phyloP scores from a whole-genome alignment of 108 stramenopile genomes.

The Halocafeteria seosinensis region DNA sequence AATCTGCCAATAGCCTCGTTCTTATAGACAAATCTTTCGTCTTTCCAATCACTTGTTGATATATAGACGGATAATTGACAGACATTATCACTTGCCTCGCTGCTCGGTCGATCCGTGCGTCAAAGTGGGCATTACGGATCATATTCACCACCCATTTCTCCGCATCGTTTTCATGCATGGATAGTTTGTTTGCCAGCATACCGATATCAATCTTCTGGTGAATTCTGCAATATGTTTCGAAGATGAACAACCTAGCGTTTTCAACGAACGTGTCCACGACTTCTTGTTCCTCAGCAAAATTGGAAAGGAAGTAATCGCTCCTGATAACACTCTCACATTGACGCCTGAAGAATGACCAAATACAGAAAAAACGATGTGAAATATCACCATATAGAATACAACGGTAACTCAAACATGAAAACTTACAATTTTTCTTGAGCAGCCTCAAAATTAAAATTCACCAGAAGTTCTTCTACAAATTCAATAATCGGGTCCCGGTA shows the following conservation, averaged over 20 bases:
- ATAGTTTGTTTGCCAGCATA: slow-evolving; percentile 74
- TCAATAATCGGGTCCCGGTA: slow-evolving; percentile 88
- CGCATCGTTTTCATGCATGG: slow-evolving; percentile 72
- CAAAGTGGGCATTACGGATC: slow-evolving; percentile 71
- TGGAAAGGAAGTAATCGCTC: slow-evolving; percentile 89
- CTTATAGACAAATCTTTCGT: slow-evolving; percentile 71
- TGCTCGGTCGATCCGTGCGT: slow-evolving; percentile 84
- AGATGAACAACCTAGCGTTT: slow-evolving; percentile 88
- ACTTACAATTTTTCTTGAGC: slow-evolving; percentile 70
- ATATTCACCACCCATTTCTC: slow-evolving; percentile 97
- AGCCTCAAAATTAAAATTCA: slow-evolving; percentile 90
- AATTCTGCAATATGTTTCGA: slow-evolving; percentile 97
- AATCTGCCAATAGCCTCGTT: slow-evolving; percentile 19
- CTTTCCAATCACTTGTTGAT: slow-evolving; percentile 85
- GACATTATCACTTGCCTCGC: slow-evolving; percentile 87
- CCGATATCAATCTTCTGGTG: slow-evolving; percentile 89
- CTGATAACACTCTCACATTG: slow-evolving; percentile 62
- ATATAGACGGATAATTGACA: slow-evolving; percentile 44
- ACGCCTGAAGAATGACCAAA: no score
- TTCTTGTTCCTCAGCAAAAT: slow-evolving; percentile 24
- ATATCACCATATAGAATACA: no score
- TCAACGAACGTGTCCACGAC: slow-evolving; percentile 77
- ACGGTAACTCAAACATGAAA: no score
- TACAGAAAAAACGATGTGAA: no score
- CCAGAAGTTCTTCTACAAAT: slow-evolving; percentile 82